Evolutionary conservation across 176 grass and related monocot genomes (phyloP).

Genomic region (Melocanna baccifera): DNA sequence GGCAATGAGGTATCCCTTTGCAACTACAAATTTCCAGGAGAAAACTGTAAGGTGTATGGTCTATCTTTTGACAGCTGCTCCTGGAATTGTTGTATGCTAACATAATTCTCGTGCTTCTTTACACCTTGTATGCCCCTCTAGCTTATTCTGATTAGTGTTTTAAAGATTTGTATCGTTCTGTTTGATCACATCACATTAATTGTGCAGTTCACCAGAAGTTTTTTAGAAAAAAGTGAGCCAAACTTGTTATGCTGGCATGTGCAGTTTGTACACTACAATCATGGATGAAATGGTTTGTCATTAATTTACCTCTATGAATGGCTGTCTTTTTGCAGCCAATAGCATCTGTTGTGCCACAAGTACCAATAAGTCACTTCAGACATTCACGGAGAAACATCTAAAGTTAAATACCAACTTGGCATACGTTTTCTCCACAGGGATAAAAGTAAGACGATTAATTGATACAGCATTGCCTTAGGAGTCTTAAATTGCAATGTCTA

Average conservation of each 20-base stretch:
- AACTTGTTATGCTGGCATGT: neutral
- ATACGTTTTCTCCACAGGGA: too few species aligned
- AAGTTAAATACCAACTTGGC: too few species aligned
- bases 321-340: too few species aligned
- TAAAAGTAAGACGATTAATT: too few species aligned
- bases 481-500: too few species aligned
- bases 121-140: neutral
- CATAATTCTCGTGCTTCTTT: neutral
- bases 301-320: too few species aligned
- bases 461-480: too few species aligned
- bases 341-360: too few species aligned
- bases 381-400: too few species aligned
- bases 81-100: neutral
- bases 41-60: neutral
- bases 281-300: neutral
- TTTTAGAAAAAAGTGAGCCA: neutral
- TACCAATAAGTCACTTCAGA: too few species aligned
- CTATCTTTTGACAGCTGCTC: neutral
- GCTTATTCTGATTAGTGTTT: neutral
- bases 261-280: neutral
- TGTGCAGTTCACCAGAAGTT: constrained; percentile 4
- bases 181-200: neutral
- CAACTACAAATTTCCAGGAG: neutral
- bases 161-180: neutral
- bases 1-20: neutral